Evolutionary conservation across 2,329 filamentous ascomycete genomes (phyloP).

Genomic region (Tolypocladium tropicale): DNA sequence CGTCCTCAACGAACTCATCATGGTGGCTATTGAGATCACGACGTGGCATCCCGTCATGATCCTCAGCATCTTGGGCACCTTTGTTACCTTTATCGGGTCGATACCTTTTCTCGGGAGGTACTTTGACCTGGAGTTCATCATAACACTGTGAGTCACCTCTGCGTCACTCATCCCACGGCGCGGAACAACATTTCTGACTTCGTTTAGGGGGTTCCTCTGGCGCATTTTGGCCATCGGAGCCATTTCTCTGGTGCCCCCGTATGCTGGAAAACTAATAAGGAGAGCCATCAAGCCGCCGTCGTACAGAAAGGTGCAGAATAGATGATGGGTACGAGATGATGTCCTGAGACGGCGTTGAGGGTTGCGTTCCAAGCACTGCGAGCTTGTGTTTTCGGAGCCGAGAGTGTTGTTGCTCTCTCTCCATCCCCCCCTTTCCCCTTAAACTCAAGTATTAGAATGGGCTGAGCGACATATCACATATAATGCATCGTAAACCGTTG

Average conservation of each 20-base stretch:
- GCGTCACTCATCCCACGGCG: no score
- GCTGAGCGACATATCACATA: background rate
- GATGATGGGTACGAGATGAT: constrained; percentile 25
- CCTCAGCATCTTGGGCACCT: constrained; percentile 70
- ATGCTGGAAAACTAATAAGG: constrained; percentile 74
- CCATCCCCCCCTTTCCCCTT: background rate
- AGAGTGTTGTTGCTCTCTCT: background rate
- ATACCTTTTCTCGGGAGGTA: constrained; percentile 84
- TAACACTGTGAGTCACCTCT: constrained; percentile 55
- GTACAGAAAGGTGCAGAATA: constrained; percentile 82
- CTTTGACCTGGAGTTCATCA: constrained; percentile 73
- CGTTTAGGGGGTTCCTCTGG: constrained; percentile 71
- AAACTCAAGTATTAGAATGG: background rate
- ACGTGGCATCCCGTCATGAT: constrained; percentile 97
- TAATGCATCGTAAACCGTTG: background rate
- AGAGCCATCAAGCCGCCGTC: constrained; percentile 83
- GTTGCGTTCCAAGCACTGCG: constrained; percentile 2
- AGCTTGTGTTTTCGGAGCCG: background rate
- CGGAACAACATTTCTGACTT: background rate
- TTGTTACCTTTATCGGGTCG: constrained; percentile 67
- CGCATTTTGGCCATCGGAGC: constrained; percentile 70
- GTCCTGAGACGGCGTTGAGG: background rate
- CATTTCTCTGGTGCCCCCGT: constrained; percentile 77
- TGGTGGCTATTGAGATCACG: constrained; percentile 94
- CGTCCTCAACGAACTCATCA: constrained; percentile 87